Evolutionary conservation across 2,329 filamentous ascomycete genomes (phyloP), one percentile per base, ranked within the genome.

Genomic region (Ilyonectria sp.): DNA sequence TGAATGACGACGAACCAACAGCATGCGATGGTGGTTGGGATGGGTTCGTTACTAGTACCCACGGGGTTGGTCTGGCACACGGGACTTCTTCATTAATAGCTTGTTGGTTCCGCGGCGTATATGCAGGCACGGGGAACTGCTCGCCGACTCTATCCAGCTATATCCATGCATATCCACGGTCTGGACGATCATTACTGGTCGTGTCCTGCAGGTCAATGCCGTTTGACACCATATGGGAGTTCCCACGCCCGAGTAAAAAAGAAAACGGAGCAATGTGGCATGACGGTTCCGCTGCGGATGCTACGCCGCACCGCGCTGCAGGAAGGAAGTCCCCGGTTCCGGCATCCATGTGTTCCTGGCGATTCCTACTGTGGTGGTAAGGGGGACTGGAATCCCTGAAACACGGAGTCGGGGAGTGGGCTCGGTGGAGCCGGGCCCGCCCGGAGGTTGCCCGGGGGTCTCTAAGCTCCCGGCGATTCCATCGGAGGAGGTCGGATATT

Each of bases 1-100:
- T 15, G n/a, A 15, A 40, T 13, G 3, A 46, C 17, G 26, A 43
- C 40, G 62, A 57, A 37, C 63, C 57, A 57, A 65, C 63, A 60
- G 26, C 60, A 57, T 26, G 26, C 26, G 46, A 8, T 26, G 37
- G 49, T 15, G 44, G 15, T 23, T 35, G 8, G 55, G 4, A 50
- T 50, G 60, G 19, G 54, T 33, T 50, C 35, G 23, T 33, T n/a
- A 57, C 40, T 17, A 19, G 43, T 54, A 43, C 40, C 52, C 44
- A 52, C 21, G 35, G 26, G 19, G 33, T 54, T 46, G 52, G 57
- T 53, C 63, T 50, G 63, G 63, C 26, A 56, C 9, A 6, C n/a
- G 35, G 52, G 43, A 56, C 52, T 59, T 54, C 55, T 65, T 65
- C 60, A 65, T 65, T 33, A 33, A 33, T 33, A 65, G 50, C 29